Evolutionary conservation across 192 early-diverging fungal species (phyloP).

Genomic region (Coemansia aciculifera): DNA sequence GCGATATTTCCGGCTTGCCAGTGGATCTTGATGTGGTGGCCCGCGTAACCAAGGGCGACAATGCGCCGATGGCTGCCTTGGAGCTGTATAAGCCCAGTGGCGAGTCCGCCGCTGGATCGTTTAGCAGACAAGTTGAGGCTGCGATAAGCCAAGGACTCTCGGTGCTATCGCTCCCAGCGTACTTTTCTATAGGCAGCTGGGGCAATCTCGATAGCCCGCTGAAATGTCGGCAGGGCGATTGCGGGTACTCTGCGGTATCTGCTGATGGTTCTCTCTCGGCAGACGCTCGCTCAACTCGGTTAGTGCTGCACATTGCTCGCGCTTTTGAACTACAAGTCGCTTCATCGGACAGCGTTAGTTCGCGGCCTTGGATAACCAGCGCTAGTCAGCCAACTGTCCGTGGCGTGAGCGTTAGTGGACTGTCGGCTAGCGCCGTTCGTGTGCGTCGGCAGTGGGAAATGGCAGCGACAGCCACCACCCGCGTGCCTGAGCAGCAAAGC

Average conservation of each 20-base stretch:
- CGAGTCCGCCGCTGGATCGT: neutral
- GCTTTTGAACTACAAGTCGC: constrained; percentile 37
- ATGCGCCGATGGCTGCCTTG: constrained; percentile 43
- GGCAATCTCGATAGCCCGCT: constrained; percentile 36
- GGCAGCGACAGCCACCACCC: neutral
- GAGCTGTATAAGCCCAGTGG: constrained; percentile 17
- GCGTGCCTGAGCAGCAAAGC: neutral
- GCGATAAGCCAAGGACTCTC: constrained; percentile 52
- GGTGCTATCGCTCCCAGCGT: constrained; percentile 36
- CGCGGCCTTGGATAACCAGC: constrained; percentile 49
- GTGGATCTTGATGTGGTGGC: constrained; percentile 26
- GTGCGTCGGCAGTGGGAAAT: constrained; percentile 49
- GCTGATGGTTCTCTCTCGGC: constrained; percentile 31
- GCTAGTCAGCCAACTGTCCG: constrained; percentile 31
- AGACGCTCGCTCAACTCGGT: constrained; percentile 28
- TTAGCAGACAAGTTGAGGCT: constrained; percentile 41
- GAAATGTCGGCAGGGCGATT: neutral
- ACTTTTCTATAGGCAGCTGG: constrained; percentile 21
- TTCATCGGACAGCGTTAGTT: constrained; percentile 30
- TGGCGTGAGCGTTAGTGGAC: constrained; percentile 15
- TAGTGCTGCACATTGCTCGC: constrained; percentile 32
- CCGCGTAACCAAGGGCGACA: constrained; percentile 29
- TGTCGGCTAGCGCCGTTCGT: constrained; percentile 19
- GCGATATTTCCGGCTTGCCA: constrained; percentile 27
- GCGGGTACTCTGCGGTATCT: constrained; percentile 14